Evolutionary conservation across 2,329 filamentous ascomycete genomes (phyloP), one percentile per base, ranked within the genome.

Genomic region (Lachnellula subtilissima): DNA sequence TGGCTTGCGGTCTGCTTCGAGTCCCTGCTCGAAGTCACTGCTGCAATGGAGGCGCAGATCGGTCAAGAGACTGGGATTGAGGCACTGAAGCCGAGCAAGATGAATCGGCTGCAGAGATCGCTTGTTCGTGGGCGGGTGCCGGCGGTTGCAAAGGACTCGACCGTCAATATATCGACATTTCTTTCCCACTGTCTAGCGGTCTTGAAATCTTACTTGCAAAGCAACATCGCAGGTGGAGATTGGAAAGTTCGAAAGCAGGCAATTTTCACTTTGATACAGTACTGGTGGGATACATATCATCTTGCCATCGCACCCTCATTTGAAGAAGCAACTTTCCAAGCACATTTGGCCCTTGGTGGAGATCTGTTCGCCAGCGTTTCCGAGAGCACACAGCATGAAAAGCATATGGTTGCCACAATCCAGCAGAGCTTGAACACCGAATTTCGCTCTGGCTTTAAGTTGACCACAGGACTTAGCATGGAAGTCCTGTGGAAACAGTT

Each of bases 391-490:
- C 23, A 52, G 48, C 28, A 46, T n/a, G 3, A 12, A 42, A 19
- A 9, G 42, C 5, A 23, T 37, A 15, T 40, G 15, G 50, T 48
- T 15, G 23, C 23, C 5, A 48, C 22, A 28, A 60, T 68, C 14
- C 63, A 76, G 1, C 65, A 71, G 0, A 75, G 71, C 5, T 65
- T 86, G 2, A 72, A 78, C 45, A 74, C 74, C 40, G 78, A 78
- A 50, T 93, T 96, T 66, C 78, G 82, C 23, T 79, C 83, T 15
- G 85, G 83, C 2, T 92, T 91, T 74, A 84, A 84, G 54, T 74
- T 95, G 14, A 84, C 78, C 0, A 91, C 87, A 2, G 91, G 91
- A 0, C 75, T 91, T 12, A 86, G 84, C 62, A 94, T 95, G 88
- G 88, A 94, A 67, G 70, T 75, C 8, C 77, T 96, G 5, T 96